Evolutionary conservation across 2,329 filamentous ascomycete genomes (phyloP).

Genomic region (Remersonia thermophila): DNA sequence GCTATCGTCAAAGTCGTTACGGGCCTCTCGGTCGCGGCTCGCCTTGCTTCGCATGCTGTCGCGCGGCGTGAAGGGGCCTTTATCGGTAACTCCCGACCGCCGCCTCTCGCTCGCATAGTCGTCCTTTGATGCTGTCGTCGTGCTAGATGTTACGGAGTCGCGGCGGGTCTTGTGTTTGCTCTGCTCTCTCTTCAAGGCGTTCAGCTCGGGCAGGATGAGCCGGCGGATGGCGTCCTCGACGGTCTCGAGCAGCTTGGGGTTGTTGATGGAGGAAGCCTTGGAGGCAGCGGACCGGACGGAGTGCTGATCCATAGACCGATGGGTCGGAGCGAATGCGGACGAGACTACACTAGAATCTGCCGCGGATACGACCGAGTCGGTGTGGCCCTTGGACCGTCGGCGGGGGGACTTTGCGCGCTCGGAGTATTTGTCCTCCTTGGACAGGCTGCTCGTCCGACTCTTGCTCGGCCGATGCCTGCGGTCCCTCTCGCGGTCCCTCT

Average conservation of each 20-base stretch:
- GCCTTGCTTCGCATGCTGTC: slow-evolving; percentile 37
- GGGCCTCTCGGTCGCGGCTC: slow-evolving; percentile 39
- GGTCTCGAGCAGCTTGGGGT: slow-evolving; percentile 78
- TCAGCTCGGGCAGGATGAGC: slow-evolving; percentile 81
- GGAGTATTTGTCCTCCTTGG: slow-evolving; percentile 36
- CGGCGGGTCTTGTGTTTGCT: slow-evolving; percentile 61
- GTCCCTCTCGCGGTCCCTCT: slow-evolving; percentile 25
- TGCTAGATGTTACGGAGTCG: slow-evolving; percentile 49
- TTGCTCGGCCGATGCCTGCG: slow-evolving; percentile 36
- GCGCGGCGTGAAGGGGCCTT: slow-evolving; percentile 39
- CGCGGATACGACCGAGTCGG: slow-evolving; percentile 41
- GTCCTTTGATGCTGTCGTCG: slow-evolving; percentile 41
- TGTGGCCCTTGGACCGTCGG: slow-evolving; percentile 37
- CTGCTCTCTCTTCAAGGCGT: slow-evolving; percentile 80
- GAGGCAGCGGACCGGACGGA: slow-evolving; percentile 39
- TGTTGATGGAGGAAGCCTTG: slow-evolving; percentile 66
- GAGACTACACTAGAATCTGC: slow-evolving; percentile 43
- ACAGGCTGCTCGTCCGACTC: slow-evolving; percentile 36
- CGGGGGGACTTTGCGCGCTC: slow-evolving; percentile 36
- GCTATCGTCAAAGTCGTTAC: slow-evolving; percentile 40
- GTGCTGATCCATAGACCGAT: slow-evolving; percentile 43
- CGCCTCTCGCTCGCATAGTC: slow-evolving; percentile 47
- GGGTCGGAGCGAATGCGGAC: slow-evolving; percentile 40
- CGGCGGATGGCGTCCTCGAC: slow-evolving; percentile 88
- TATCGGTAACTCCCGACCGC: slow-evolving; percentile 44